Percentiles rank a stretch among this genome's conserved stretches.
Evolutionary conservation across 2,329 filamentous ascomycete species (phyloP).

Genomic region (Colletotrichum tropicale): DNA sequence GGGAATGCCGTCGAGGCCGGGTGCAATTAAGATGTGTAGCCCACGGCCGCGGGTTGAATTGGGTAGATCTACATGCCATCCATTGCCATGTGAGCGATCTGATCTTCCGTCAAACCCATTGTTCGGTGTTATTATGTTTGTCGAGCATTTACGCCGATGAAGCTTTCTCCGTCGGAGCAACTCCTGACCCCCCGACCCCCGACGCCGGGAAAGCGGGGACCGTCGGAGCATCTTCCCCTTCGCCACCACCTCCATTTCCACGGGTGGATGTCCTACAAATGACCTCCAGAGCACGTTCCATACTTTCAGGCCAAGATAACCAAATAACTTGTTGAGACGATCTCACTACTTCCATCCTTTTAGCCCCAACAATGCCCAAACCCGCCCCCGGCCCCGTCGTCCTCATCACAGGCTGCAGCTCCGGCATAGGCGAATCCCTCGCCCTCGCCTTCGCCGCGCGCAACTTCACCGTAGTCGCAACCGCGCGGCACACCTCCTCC

Average conservation of each 20-base stretch:
- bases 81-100: neutral
- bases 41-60: neutral
- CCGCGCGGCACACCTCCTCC: slow-evolving; percentile 8
- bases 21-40: neutral
- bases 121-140: neutral
- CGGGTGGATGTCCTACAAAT: neutral
- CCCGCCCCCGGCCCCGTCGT: neutral
- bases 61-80: neutral
- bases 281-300: neutral
- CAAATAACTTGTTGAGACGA: neutral
- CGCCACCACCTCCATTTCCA: neutral
- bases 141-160: neutral
- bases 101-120: neutral
- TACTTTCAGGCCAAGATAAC: neutral
- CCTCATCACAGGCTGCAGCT: slow-evolving; percentile 12
- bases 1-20: neutral
- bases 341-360: neutral
- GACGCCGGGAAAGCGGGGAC: neutral
- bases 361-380: neutral
- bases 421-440: slow-evolving; percentile 19
- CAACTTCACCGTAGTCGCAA: slow-evolving; percentile 19
- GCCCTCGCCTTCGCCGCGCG: slow-evolving; percentile 3
- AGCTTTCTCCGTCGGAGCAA: neutral
- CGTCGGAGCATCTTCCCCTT: neutral
- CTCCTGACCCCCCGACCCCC: neutral